phyloP scores from a whole-genome alignment of 768 basidiomycete genomes.

The Amyloporia xantha region DNA sequence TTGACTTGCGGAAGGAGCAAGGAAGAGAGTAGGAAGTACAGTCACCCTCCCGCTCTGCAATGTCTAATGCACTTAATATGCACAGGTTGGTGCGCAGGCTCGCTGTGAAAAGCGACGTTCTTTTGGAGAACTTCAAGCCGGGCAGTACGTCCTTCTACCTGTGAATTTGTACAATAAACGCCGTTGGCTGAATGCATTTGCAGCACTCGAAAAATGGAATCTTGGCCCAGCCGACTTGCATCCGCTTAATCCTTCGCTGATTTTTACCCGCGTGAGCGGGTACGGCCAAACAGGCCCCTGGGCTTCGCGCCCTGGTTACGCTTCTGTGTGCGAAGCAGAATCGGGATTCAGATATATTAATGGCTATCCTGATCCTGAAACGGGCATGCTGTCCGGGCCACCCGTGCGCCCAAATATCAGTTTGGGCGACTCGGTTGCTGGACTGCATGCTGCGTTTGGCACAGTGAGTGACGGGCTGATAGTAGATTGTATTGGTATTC shows the following conservation, averaged over 20 bases:
- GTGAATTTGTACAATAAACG: no score
- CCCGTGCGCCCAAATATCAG: slow-evolving; percentile 70
- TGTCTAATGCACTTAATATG: background rate
- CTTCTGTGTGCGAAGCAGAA: slow-evolving; percentile 71
- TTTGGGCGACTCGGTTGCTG: slow-evolving; percentile 65
- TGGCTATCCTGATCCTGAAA: slow-evolving; percentile 49
- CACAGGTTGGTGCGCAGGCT: slow-evolving; percentile 53
- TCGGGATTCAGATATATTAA: slow-evolving; percentile 72
- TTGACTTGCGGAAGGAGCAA: slow-evolving; percentile 53
- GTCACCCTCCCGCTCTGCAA: background rate
- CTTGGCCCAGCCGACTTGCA: slow-evolving; percentile 52
- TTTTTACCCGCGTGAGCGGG: slow-evolving; percentile 83
- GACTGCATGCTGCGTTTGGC: slow-evolving; percentile 67
- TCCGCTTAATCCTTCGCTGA: slow-evolving; percentile 77
- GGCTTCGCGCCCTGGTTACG: slow-evolving; percentile 63
- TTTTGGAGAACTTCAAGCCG: slow-evolving; percentile 70
- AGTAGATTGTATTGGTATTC: no score
- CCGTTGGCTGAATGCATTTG: background rate
- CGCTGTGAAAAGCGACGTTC: slow-evolving; percentile 57
- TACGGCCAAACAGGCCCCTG: slow-evolving; percentile 74
- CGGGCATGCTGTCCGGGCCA: slow-evolving; percentile 48
- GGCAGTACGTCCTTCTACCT: slow-evolving; percentile 57
- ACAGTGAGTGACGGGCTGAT: slow-evolving; percentile 37
- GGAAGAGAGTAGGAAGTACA: slow-evolving; percentile 37
- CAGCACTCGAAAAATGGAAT: slow-evolving; percentile 66